Evolutionary conservation across 352 stramenopile genomes (phyloP).

Genomic region (Phytophthora citricola): DNA sequence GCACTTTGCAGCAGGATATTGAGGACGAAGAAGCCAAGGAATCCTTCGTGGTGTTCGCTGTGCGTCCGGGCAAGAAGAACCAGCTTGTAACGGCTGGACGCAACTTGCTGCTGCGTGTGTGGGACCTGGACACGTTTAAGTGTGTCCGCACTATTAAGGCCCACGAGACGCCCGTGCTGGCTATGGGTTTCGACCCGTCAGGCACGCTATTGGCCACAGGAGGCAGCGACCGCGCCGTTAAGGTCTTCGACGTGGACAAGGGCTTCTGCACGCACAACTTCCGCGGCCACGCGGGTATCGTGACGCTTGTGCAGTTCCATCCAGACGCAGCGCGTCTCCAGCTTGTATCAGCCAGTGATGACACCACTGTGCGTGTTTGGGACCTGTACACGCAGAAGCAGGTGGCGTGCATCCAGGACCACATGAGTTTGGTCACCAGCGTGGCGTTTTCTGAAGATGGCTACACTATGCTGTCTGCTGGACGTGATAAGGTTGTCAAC

Average conservation of each 20-base stretch:
- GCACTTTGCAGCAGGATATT: conserved; percentile 79
- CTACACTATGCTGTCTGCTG: conserved; percentile 88
- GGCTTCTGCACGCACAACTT: conserved; percentile 96
- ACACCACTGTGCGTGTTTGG: conserved; percentile 83
- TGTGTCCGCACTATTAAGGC: conserved; percentile 84
- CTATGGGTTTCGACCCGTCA: conserved; percentile 90
- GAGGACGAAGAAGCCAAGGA: conserved; percentile 84
- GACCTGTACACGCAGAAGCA: conserved; percentile 88
- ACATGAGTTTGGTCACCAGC: conserved; percentile 95
- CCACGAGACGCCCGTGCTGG: conserved; percentile 79
- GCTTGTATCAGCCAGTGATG: conserved; percentile 84
- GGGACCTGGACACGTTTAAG: conserved; percentile 83
- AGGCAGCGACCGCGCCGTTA: conserved; percentile 95
- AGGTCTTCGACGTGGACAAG: conserved; percentile 94
- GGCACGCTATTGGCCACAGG: conserved; percentile 95
- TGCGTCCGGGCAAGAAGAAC: conserved; percentile 70
- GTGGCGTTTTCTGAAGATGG: conserved; percentile 91
- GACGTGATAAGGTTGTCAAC: conserved; percentile 94
- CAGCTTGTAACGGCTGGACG: conserved; percentile 87
- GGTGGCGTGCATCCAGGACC: conserved; percentile 92
- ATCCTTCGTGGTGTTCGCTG: conserved; percentile 83
- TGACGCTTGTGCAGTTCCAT: conserved; percentile 90
- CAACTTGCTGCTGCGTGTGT: conserved; percentile 86
- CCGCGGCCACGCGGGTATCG: conserved; percentile 83
- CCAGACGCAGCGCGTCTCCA: conserved; percentile 64